phyloP scores from a whole-genome alignment of 257 asterid genomes.

The Forsythia viridissima region DNA sequence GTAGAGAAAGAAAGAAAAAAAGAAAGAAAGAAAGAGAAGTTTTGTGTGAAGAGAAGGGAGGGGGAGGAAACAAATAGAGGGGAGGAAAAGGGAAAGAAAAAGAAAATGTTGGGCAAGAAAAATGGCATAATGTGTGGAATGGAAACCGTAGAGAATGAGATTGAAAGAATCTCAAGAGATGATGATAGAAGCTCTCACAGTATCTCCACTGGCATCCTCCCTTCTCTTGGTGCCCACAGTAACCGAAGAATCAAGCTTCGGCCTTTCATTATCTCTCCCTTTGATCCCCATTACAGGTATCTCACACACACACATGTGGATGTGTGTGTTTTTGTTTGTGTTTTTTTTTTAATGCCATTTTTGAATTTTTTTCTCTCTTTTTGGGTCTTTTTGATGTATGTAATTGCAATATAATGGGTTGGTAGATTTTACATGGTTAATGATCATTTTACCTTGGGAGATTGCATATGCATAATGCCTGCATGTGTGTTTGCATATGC shows the following conservation, averaged over 20 bases:
- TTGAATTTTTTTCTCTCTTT: neutral
- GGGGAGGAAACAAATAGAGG: neutral
- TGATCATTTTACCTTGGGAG: neutral
- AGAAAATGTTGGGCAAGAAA: neutral
- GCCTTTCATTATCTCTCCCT: constrained; percentile 51
- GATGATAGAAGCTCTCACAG: constrained; percentile 58
- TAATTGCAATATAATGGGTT: neutral
- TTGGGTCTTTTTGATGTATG: neutral
- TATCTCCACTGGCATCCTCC: constrained; percentile 54
- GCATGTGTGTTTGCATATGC: neutral
- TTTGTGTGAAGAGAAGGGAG: neutral
- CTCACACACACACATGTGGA: too few species aligned
- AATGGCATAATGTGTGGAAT: constrained; percentile 28
- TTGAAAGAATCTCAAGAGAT: constrained; percentile 43
- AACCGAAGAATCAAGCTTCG: constrained; percentile 45
- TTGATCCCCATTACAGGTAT: constrained; percentile 60
- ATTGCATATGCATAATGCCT: neutral
- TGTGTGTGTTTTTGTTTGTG: too few species aligned
- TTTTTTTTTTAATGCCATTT: too few species aligned
- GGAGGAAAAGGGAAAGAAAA: neutral
- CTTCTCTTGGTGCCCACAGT: constrained; percentile 67
- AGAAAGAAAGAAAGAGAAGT: neutral
- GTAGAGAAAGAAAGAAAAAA: neutral
- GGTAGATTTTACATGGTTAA: neutral
- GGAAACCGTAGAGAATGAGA: constrained; percentile 40